A percentile compares a stretch with the other conserved stretches of the same genome.
These are phyloP conservation scores for Cynanchum wilfordii DNA, from an alignment of 257 asterid genomes.

Conservation along the genomic window DNA sequence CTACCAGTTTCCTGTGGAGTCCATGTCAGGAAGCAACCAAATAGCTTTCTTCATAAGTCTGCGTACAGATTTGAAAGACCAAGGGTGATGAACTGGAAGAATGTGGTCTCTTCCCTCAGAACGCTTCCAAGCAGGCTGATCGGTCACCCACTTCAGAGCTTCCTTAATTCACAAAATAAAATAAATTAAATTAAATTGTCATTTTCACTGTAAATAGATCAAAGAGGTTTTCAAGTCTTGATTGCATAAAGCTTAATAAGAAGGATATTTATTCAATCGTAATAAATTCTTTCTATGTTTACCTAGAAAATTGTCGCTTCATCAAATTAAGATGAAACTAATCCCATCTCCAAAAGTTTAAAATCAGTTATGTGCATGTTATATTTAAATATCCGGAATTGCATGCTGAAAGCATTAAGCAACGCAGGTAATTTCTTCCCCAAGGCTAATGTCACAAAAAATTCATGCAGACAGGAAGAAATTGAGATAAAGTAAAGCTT, in stretches of 20 bases:
- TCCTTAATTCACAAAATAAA: constrained; percentile 47
- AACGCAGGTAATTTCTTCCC: not conserved
- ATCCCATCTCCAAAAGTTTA: not conserved
- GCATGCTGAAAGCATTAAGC: not conserved
- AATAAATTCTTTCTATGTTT: not conserved
- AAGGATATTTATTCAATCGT: not conserved
- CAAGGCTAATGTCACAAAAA: not conserved
- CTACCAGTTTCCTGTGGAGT: constrained; percentile 97
- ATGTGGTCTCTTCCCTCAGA: constrained; percentile 98
- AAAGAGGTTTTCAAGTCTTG: not conserved
- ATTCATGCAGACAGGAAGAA: not conserved
- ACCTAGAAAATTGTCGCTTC: not conserved
- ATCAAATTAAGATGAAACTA: not conserved
- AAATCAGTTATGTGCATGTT: not conserved
- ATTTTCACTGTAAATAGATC: not conserved
- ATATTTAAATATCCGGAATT: not conserved
- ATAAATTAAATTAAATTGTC: constrained; percentile 1
- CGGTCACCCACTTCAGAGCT: constrained; percentile 86
- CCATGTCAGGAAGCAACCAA: constrained; percentile 99
- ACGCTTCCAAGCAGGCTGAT: constrained; percentile 96
- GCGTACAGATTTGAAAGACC: constrained; percentile 97
- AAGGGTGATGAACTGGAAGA: constrained; percentile 98
- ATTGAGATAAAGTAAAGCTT: not conserved
- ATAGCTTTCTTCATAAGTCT: constrained; percentile 84
- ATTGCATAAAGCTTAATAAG: not conserved